These are phyloP conservation scores for Nemania sp. DNA, from an alignment of 2,329 filamentous ascomycete genomes.

Conservation along the genomic window DNA sequence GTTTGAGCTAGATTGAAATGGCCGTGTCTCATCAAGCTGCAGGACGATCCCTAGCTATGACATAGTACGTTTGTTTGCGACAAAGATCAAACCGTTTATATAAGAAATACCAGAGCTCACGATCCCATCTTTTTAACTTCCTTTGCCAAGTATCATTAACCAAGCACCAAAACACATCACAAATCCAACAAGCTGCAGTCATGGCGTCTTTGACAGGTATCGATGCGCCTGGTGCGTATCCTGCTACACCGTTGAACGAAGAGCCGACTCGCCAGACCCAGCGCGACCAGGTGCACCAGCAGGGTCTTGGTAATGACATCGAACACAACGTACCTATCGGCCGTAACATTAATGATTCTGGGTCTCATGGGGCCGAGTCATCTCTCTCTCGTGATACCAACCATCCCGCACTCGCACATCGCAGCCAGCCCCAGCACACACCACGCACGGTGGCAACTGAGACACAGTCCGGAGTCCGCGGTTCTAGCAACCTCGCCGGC, in stretches of 20 bases:
- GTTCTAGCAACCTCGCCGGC: neutral
- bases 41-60: slow-evolving; percentile 15
- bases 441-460: neutral
- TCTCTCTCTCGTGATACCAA: neutral
- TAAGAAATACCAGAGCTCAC: neutral
- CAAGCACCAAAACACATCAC: neutral
- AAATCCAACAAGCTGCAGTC: slow-evolving; percentile 8
- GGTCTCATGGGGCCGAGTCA: neutral
- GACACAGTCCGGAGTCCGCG: neutral
- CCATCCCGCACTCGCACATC: neutral
- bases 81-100: slow-evolving; percentile 1
- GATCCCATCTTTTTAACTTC: too few relatives aligned
- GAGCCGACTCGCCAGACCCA: slow-evolving; percentile 8
- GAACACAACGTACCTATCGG: neutral
- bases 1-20: too few relatives aligned
- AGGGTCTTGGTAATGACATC: slow-evolving; percentile 14
- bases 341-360: neutral
- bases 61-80: neutral
- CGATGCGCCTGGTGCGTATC: slow-evolving; percentile 30
- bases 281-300: slow-evolving; percentile 21
- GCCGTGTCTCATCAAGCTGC: too few relatives aligned
- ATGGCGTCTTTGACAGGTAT: slow-evolving; percentile 23
- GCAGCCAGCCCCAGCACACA: neutral
- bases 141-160: neutral
- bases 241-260: slow-evolving; percentile 20